Evolutionary conservation across 148 eudicot species (phyloP), one percentile per base, ranked within the genome.

Genomic region (Silene latifolia): DNA sequence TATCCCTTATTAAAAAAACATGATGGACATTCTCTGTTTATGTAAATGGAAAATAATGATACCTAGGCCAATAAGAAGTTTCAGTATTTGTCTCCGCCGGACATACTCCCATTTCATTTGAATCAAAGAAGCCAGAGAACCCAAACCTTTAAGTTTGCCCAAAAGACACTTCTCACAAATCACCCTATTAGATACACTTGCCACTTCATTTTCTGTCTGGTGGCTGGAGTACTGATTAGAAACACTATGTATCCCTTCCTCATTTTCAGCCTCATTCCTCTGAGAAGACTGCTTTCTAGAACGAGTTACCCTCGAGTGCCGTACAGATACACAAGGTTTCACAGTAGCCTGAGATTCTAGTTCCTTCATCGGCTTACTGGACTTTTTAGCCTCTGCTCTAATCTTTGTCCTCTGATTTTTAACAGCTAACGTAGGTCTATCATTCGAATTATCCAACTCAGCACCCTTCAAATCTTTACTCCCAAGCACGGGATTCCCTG

Each of bases 101-200:
- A 74, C 85, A 71, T 88, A 81, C 86, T 95, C 97, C 97, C 93
- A 90, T 76, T 85, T 89, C 87, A 90, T 75, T 74, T 54, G 81
- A 60, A 87, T 79, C 71, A 85, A 74, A 73, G 72, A 71, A 51
- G 20, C 80, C 29, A 90, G 17, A 32, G 86, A 82, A 61, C 86
- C 84, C 72, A 82, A 72, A 63, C 56, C 54, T 25, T 76, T 71
- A 59, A 82, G 73, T 72, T 83, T 87, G 60, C 46, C 63, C 47
- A 76, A 83, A 73, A 84, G 85, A 82, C 96, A 92, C 62, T 92
- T 83, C 87, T 82, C 87, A 76, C 98, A 90, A 70, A 62, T 82
- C 62, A 84, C 73, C 76, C 82, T 81, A 76, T 78, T 77, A 74
- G 82, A 88, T 75, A 83, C 74, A 42, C 76, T 72, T 24, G 75